Base-by-base conservation (phyloP, 169 alveolate species). In the Eimeria necatrix region DNA sequence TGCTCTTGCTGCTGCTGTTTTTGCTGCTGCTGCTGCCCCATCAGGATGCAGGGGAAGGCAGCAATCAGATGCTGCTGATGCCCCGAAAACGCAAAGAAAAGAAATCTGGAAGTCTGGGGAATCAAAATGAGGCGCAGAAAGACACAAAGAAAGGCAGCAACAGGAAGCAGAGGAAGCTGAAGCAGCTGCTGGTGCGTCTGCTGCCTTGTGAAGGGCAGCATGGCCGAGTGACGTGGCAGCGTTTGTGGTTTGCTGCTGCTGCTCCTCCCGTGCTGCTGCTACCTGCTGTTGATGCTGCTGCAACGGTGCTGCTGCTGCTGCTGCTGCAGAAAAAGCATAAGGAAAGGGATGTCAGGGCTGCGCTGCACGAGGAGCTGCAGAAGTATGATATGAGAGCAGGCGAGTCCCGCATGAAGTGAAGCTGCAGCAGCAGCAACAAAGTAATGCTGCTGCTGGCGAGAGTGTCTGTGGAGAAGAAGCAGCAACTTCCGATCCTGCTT, bases 311-410 rank as follows among this genome's bases (percentile, higher is more conserved):
- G 52, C 16, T n/a, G 78, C 49, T 48, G 48, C 46, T 22, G 46
- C 83, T 10, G 91, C 64, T 32, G 70, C 85, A 78, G 95, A 46
- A 71, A 85, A 64, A 91, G 64, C 92, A 91, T 71, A 61, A 7
- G 51, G 78, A 81, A 51, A 86, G 24, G 51, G 93, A 46, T n/a
- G 53, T n/a, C 2, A 64, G 18, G 32, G 81, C 83, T 7, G 70
- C 41, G 70, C 53, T 64, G 24, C 41, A 61, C 61, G 56, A 86
- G 49, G 83, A 86, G 70, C 52, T 86, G 53, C 81, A 86, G 84
- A 60, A 64, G n/a, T 41, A 64, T 52, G 48, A 86, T 64, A 18
- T 64, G 53, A 20, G 51, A 32, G 12, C 70, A 22, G 7, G 93
- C 48, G 10, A 51, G 80, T 26, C 22, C 1, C 20, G 71, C 68